Base-by-base conservation (phyloP, 1,284 basidiomycete species). In the Inonotus hispidus region DNA sequence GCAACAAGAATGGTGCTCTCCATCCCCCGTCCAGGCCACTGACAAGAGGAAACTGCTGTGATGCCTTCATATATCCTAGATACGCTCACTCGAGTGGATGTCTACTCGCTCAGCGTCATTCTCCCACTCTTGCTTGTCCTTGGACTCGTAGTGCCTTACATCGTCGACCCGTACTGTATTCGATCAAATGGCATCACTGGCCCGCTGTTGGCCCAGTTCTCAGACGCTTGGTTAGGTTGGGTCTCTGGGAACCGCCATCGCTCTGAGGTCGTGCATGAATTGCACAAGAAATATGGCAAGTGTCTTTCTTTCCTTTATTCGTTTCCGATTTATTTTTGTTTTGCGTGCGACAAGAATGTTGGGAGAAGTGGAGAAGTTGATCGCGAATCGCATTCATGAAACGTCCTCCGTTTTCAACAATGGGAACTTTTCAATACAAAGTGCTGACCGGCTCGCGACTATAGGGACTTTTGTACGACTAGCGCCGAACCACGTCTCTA, bases 401-500 rank as follows among this genome's bases (percentile, higher is more conserved):
- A n/a, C n/a, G n/a, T 35, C 29, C 19, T 52, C 27, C 13, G 16
- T 32, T 27, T 52, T 35, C 23, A 1, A 52, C 50, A n/a, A 6
- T 4, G 2, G 13, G n/a, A n/a, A 10, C 43, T 50, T 58, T 21
- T 46, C 7, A 16, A 16, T 27, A 23, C 25, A 25, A 23, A 25
- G 38, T 11, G 27, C 38, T 46, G 11, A 35, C 4, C 2, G 50
- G 19, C 19, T 1, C 53, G 35, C 8, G 16, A 19, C 7, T 5
- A 19, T 59, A 91, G 91, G 91, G 45, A 82, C 82, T 1, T 80
- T 93, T 58, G 88, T 94, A n/a, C 88, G 93, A 65, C 77, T 96
- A 62, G 90, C 91, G 0, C 93, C 93, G 0, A 93, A 94, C 71
- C 91, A 95, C 68, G 76, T 94, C 25, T 93, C 91, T 2, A 81